phyloP scores from a whole-genome alignment of 83 land plant species.

The Larix sibirica region DNA sequence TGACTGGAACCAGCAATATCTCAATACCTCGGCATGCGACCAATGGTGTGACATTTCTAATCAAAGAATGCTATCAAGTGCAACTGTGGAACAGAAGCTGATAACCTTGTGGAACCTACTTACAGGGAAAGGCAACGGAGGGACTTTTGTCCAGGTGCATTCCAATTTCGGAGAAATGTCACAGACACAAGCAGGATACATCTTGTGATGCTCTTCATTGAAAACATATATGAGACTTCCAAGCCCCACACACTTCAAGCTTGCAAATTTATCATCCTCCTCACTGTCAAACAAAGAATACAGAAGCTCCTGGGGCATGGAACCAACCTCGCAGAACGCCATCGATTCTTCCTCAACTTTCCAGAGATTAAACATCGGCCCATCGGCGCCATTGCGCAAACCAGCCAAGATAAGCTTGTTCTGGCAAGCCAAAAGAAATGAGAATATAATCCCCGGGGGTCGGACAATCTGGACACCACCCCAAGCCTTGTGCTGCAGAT shows the following conservation, averaged over 20 bases:
- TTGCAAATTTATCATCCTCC: constrained; percentile 49
- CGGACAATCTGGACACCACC: constrained; percentile 29
- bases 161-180: constrained; percentile 21
- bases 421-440: constrained; percentile 39
- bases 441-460: constrained; percentile 44
- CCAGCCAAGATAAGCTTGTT: constrained; percentile 46
- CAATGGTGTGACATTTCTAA: neutral
- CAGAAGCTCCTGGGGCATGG: constrained; percentile 48
- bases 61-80: constrained; percentile 8
- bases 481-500: constrained; percentile 36
- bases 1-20: too few species aligned
- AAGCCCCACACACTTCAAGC: constrained; percentile 55
- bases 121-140: constrained; percentile 37
- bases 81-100: constrained; percentile 50
- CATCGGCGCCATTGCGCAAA: constrained; percentile 20
- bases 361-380: constrained; percentile 46
- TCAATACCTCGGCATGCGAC: too few species aligned
- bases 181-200: constrained; percentile 55
- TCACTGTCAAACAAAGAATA: constrained; percentile 35
- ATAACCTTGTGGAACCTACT: constrained; percentile 47
- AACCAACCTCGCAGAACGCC: constrained; percentile 31
- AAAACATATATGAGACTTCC: constrained; percentile 56
- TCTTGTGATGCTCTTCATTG: constrained; percentile 47
- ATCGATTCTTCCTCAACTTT: constrained; percentile 29
- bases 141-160: constrained; percentile 45